Evolutionary conservation across 352 stramenopile species (phyloP).

Genomic region (Aphanomyces invadans): DNA sequence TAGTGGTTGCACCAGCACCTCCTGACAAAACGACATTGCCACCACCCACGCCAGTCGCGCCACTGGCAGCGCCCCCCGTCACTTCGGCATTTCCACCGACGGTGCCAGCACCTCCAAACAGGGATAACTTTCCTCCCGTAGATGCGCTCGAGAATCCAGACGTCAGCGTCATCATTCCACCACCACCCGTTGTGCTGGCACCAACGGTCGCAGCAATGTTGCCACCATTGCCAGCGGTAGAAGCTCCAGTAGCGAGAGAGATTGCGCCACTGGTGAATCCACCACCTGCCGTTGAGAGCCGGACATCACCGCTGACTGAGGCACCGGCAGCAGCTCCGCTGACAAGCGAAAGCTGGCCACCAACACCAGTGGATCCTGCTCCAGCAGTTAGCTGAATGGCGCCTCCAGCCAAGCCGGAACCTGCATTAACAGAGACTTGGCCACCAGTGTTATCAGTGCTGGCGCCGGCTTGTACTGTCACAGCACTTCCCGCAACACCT

Average conservation of each 20-base stretch:
- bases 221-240: constrained; percentile 12
- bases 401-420: not conserved
- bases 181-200: constrained; percentile 3
- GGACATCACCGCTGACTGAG: constrained; percentile 8
- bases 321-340: not conserved
- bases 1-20: constrained; percentile 30
- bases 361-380: not conserved
- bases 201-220: constrained; percentile 6
- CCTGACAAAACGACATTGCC: not conserved
- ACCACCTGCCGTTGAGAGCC: constrained; percentile 11
- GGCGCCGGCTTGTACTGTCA: not conserved
- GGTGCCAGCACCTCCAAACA: constrained; percentile 2
- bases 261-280: constrained; percentile 8
- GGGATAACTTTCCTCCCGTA: not conserved
- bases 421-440: not conserved
- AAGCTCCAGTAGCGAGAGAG: not conserved
- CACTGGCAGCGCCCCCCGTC: not conserved
- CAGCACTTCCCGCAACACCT: not conserved
- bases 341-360: not conserved
- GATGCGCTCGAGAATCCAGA: constrained; percentile 2
- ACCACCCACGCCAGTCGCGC: not conserved
- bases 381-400: not conserved
- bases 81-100: constrained; percentile 12
- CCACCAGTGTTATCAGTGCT: constrained; percentile 18
- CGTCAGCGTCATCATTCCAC: not conserved